Conservation (phyloP, 305 asterid species). For the Ilex paraguariensis region DNA sequence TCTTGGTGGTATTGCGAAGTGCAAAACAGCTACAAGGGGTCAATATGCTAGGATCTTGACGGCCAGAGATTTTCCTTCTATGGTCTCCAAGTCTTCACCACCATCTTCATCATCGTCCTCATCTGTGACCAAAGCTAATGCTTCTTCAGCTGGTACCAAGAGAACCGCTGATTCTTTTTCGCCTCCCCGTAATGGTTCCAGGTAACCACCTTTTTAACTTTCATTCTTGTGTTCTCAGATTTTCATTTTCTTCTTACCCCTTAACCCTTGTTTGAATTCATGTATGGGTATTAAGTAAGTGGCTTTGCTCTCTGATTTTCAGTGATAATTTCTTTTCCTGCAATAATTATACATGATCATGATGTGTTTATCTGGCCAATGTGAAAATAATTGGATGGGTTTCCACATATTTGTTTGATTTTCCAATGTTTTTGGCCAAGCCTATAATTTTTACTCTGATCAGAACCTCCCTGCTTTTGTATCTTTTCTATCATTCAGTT, state of each 20-base stretch:
- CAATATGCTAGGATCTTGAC: conserved; percentile 54
- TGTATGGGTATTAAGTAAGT: no score
- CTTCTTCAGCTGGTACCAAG: conserved; percentile 55
- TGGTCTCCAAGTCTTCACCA: conserved; percentile 33
- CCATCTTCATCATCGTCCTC: conserved; percentile 57
- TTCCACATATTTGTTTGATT: not conserved
- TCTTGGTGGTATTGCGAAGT: conserved; percentile 43
- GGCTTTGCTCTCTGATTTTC: no score
- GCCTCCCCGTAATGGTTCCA: conserved; percentile 65
- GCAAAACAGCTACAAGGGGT: conserved; percentile 30
- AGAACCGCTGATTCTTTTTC: conserved; percentile 71
- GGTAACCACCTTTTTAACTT: conserved; percentile 21
- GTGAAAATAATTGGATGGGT: no score
- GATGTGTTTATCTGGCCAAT: not conserved
- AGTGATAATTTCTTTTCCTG: no score
- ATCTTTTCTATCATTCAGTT: not conserved
- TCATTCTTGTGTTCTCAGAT: no score
- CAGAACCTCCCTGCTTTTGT: no score
- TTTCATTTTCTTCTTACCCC: no score
- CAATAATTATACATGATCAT: no score
- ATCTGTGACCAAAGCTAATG: conserved; percentile 34
- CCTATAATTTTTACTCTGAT: no score
- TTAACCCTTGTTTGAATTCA: no score
- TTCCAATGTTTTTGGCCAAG: conserved; percentile 9
- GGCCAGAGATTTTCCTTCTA: conserved; percentile 42